Conservation (phyloP, 2,329 filamentous ascomycete genomes). For the Didymella glomerata region DNA sequence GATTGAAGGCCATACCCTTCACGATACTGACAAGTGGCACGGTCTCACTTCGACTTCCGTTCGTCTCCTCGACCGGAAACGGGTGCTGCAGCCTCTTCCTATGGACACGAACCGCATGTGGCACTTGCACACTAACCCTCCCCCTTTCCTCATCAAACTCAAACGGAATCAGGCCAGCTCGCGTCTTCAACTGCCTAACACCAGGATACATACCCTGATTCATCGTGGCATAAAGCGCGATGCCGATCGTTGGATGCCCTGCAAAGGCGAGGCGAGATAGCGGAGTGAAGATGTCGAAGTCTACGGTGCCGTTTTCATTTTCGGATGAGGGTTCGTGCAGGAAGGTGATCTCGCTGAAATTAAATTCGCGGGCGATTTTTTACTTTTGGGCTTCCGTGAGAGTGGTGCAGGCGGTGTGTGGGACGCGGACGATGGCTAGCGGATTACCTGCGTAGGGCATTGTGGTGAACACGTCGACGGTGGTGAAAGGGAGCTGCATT, state of each 20-base stretch:
- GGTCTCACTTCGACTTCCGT: not conserved
- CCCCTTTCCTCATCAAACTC: not conserved
- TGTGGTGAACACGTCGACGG: not conserved
- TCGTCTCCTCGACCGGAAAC: not conserved
- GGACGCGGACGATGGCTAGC: not conserved
- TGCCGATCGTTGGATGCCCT: not conserved
- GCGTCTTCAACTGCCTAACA: not conserved
- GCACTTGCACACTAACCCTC: not conserved
- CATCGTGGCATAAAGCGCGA: not conserved
- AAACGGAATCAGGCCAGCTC: not conserved
- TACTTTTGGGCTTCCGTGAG: not conserved
- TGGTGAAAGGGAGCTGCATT: not conserved
- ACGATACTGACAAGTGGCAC: not conserved
- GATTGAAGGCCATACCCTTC: not conserved
- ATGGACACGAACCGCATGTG: not conserved
- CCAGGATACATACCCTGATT: not conserved
- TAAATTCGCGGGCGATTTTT: not conserved
- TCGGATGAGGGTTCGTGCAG: not conserved
- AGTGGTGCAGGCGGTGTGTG: not conserved
- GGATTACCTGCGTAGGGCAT: not conserved
- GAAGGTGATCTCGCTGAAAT: not conserved
- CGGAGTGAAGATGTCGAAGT: not conserved
- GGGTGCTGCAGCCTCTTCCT: not conserved
- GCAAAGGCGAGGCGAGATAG: not conserved
- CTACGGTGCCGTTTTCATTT: not conserved